Conservation (phyloP, 345 rosid genomes). For the Combretum micranthum region DNA sequence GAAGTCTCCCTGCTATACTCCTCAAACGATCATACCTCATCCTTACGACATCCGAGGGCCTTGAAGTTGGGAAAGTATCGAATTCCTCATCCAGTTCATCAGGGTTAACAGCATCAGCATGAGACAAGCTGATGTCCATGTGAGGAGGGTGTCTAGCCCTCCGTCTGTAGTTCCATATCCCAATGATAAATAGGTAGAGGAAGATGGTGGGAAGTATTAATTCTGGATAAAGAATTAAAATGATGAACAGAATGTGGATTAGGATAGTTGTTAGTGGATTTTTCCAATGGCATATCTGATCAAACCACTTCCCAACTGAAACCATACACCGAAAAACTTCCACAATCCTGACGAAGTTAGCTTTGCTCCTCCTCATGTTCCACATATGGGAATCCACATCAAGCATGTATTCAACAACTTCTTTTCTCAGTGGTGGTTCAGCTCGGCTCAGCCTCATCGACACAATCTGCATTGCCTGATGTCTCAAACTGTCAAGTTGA, state of each 20-base stretch:
- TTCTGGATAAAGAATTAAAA: conserved; percentile 82
- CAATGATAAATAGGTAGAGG: conserved; percentile 84
- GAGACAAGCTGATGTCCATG: conserved; percentile 91
- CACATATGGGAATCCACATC: conserved; percentile 99
- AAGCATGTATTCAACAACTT: conserved; percentile 94
- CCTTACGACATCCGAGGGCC: conserved; percentile 58
- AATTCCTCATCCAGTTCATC: conserved; percentile 96
- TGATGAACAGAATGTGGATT: conserved; percentile 73
- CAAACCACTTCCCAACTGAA: conserved; percentile 83
- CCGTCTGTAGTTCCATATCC: conserved; percentile 88
- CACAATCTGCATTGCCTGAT: conserved; percentile 92
- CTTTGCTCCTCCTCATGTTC: conserved; percentile 99
- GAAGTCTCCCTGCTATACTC: conserved; percentile 87
- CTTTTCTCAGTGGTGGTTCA: conserved; percentile 91
- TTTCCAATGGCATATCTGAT: conserved; percentile 90
- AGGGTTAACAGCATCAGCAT: conserved; percentile 80
- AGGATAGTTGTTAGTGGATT: conserved; percentile 84
- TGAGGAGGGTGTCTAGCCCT: conserved; percentile 93
- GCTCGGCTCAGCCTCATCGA: conserved; percentile 78
- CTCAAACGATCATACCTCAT: conserved; percentile 91
- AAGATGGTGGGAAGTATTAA: conserved; percentile 82
- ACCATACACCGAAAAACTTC: conserved; percentile 65
- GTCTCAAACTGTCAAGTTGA: conserved; percentile 82
- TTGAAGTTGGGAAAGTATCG: conserved; percentile 77
- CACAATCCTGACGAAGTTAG: conserved; percentile 76